Evolutionary conservation across 1,284 basidiomycete genomes (phyloP), one percentile per base, ranked within the genome.

Genomic region (Ceratobasidium papillatum): DNA sequence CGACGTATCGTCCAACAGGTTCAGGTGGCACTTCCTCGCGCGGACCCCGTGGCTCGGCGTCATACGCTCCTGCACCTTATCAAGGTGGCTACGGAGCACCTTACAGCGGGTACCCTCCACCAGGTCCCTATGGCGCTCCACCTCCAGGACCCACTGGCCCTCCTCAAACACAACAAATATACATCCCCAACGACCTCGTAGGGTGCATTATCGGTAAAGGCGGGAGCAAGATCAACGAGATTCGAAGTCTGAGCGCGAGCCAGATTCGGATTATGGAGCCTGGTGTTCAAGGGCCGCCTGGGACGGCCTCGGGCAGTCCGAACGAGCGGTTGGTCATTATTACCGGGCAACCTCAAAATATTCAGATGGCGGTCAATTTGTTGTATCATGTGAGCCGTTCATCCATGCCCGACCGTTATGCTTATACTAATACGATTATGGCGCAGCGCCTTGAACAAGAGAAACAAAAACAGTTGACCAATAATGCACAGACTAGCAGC

Each of bases 211-310:
- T 99, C 79, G 98, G 98, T 68, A 99, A 99, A 83, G 97, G 95
- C 30, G 98, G 98, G 2, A 91, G 91, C 80, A 99, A 99, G 85
- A 99, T 99, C 85, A 99, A 99, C 81, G 98, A 99, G 85, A 98
- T 99, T 79, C 88, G 98, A 79, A 94, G 91, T 81, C 93, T 94
- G 91, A 96, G 89, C 81, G 93, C 90, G 25, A 96, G 95, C 81
- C 93, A 97, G 80, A 99, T 99, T 83, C 96, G 98, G 84, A 98
- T 99, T 75, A 98, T 98, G 91, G 98, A 99, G 80, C 96, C 97
- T 32, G 95, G 94, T 58, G 94, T 93, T n/a, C 86, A 86, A 11
- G 89, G 76, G 2, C 75, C 83, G 4, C 80, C 84, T 0, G 82
- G 81, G 12, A 83, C 84, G 7, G 79, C 92, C 66, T 87, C 91